Conservation (phyloP, 352 stramenopile genomes). For the Globisporangium recalcitrans region DNA sequence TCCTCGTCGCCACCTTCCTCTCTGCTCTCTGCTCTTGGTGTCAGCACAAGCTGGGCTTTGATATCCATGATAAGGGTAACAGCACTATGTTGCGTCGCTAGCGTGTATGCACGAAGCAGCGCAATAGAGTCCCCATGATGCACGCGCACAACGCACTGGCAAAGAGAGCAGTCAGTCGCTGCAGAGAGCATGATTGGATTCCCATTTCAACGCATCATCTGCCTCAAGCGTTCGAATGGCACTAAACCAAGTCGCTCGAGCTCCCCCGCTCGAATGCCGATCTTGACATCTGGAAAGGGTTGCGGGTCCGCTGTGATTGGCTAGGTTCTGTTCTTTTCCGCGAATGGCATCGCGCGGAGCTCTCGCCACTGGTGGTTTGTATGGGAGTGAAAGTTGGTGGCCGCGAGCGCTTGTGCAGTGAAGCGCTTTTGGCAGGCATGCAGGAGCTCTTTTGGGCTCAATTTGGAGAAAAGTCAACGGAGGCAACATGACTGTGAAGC, state of each 20-base stretch:
- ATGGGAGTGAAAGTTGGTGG: constrained; percentile 38
- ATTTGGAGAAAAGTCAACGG: constrained; percentile 85
- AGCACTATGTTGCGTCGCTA: background rate
- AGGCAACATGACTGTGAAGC: constrained; percentile 98
- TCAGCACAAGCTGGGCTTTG: background rate
- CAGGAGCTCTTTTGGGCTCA: constrained; percentile 24
- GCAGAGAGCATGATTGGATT: too few relatives aligned
- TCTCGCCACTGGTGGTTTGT: constrained; percentile 28
- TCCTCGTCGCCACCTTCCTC: too few relatives aligned
- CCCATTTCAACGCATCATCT: too few relatives aligned
- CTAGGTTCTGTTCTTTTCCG: constrained; percentile 9
- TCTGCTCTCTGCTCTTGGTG: background rate
- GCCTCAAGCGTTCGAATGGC: too few relatives aligned
- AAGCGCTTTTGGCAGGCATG: constrained; percentile 7
- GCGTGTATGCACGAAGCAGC: background rate
- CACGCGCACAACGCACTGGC: background rate
- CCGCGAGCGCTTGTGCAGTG: constrained; percentile 34
- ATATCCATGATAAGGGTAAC: too few relatives aligned
- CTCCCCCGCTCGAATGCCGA: constrained; percentile 6
- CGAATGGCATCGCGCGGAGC: constrained; percentile 23
- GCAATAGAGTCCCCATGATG: background rate
- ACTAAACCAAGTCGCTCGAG: background rate
- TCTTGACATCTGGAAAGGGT: background rate
- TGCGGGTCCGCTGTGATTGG: background rate
- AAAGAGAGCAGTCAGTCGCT: background rate